phyloP scores from a whole-genome alignment of 371 early-diverging fungal genomes.

The Mucor mucedo region DNA sequence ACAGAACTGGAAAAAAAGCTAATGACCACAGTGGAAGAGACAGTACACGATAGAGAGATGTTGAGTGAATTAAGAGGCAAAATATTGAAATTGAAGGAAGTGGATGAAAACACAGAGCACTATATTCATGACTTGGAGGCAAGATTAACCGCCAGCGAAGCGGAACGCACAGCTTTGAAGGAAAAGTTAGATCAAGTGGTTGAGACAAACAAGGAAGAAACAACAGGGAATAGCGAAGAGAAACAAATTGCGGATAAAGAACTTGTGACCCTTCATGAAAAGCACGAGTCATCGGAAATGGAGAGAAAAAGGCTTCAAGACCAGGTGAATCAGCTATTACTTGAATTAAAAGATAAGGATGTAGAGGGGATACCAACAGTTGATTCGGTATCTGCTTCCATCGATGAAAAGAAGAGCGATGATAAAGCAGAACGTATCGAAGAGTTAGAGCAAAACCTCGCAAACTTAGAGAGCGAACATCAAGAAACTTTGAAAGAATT shows the following conservation, averaged over 20 bases:
- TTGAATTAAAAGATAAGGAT: slow-evolving; percentile 7
- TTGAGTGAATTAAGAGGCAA: slow-evolving; percentile 44
- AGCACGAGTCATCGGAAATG: slow-evolving; percentile 17
- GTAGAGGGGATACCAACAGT: neutral
- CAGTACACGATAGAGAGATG: slow-evolving; percentile 42
- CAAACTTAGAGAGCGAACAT: slow-evolving; percentile 36
- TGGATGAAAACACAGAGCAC: slow-evolving; percentile 52
- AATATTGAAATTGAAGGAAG: slow-evolving; percentile 47
- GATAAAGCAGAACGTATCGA: slow-evolving; percentile 27
- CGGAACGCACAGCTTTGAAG: slow-evolving; percentile 32
- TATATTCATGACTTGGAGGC: slow-evolving; percentile 55
- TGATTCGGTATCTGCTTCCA: neutral
- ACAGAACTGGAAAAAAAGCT: slow-evolving; percentile 54
- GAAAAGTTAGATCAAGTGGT: slow-evolving; percentile 34
- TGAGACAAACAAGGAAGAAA: slow-evolving; percentile 13
- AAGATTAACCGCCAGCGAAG: slow-evolving; percentile 40
- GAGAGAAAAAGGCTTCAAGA: slow-evolving; percentile 18
- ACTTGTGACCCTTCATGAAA: slow-evolving; percentile 12
- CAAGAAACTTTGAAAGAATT: slow-evolving; percentile 42
- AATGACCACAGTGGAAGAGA: slow-evolving; percentile 41
- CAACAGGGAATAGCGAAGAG: slow-evolving; percentile 12
- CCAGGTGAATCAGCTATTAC: slow-evolving; percentile 17
- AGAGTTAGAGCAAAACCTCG: slow-evolving; percentile 28
- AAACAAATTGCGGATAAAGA: slow-evolving; percentile 24
- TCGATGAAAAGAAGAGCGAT: slow-evolving; percentile 7